These are phyloP conservation scores for Aegle marmelos DNA, from an alignment of 345 rosid species.

Conservation along the genomic window DNA sequence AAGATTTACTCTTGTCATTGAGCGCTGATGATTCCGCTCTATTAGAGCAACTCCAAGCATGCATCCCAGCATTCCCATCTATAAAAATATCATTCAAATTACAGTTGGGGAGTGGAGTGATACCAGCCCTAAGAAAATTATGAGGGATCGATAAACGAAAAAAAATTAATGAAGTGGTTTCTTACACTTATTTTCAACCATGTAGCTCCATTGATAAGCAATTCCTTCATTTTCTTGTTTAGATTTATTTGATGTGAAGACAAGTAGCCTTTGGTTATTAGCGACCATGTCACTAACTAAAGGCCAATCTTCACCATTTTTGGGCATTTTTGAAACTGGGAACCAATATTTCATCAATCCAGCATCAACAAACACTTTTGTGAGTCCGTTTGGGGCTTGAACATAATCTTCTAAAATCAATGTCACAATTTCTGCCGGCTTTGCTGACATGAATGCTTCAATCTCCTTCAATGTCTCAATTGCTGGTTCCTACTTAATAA, in stretches of 20 bases:
- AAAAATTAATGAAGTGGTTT: background rate
- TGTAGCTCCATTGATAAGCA: slow-evolving; percentile 77
- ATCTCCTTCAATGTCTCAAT: slow-evolving; percentile 51
- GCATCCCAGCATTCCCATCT: slow-evolving; percentile 65
- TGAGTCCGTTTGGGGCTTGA: slow-evolving; percentile 44
- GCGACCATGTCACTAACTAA: slow-evolving; percentile 61
- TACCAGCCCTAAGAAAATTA: no score
- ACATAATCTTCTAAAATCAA: slow-evolving; percentile 72
- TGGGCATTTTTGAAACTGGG: slow-evolving; percentile 54
- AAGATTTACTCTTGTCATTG: slow-evolving; percentile 46
- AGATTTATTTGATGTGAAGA: slow-evolving; percentile 50
- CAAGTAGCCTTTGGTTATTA: slow-evolving; percentile 53
- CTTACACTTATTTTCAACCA: slow-evolving; percentile 77
- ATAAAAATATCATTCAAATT: background rate
- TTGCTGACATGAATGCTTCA: slow-evolving; percentile 57
- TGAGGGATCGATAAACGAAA: no score
- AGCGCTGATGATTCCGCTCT: slow-evolving; percentile 48
- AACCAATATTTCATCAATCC: slow-evolving; percentile 70
- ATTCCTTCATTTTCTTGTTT: slow-evolving; percentile 62
- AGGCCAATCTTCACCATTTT: slow-evolving; percentile 64
- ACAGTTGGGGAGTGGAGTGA: background rate
- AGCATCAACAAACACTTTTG: slow-evolving; percentile 49
- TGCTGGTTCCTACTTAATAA: slow-evolving; percentile 47
- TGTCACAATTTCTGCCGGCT: slow-evolving; percentile 53
- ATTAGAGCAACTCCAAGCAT: slow-evolving; percentile 50